phyloP scores from a whole-genome alignment of 108 stramenopile genomes.

The Skeletonema costatum region DNA sequence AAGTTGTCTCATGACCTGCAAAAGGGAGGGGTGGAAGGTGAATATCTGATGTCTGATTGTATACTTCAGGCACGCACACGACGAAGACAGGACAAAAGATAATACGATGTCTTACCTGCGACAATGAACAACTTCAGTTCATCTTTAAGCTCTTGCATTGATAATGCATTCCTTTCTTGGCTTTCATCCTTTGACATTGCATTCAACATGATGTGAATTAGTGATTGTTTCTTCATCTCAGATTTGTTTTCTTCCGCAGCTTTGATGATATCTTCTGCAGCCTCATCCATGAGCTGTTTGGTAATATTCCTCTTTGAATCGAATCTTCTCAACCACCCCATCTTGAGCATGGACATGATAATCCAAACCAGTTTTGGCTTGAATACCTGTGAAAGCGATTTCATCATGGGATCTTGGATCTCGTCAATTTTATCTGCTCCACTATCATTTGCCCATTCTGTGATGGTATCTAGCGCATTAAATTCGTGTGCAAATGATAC shows the following conservation, averaged over 20 bases:
- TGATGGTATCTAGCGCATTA: slow-evolving; percentile 27
- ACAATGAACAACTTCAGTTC: slow-evolving; percentile 61
- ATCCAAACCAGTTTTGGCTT: slow-evolving; percentile 17
- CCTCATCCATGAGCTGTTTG: slow-evolving; percentile 25
- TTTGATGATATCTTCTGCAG: slow-evolving; percentile 33
- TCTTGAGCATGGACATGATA: slow-evolving; percentile 7
- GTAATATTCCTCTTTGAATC: slow-evolving; percentile 11
- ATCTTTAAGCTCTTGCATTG: slow-evolving; percentile 43
- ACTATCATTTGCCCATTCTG: slow-evolving; percentile 37
- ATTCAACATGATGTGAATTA: slow-evolving; percentile 46
- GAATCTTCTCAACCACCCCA: slow-evolving; percentile 15
- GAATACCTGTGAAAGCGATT: neutral
- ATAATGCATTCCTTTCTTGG: slow-evolving; percentile 9
- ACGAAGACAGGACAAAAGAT: neutral
- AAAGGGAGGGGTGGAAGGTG: neutral
- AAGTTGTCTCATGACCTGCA: slow-evolving; percentile 58
- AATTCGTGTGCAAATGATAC: slow-evolving; percentile 56
- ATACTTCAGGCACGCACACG: neutral
- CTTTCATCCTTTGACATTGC: slow-evolving; percentile 26
- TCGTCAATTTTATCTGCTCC: neutral
- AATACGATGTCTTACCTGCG: slow-evolving; percentile 9
- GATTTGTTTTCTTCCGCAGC: slow-evolving; percentile 19
- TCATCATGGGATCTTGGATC: slow-evolving; percentile 36
- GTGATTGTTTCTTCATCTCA: slow-evolving; percentile 14
- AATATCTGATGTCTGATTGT: neutral